Evolutionary conservation across 1,139 yeast species (phyloP).

Genomic region (Meyerozyma smithsonii): DNA sequence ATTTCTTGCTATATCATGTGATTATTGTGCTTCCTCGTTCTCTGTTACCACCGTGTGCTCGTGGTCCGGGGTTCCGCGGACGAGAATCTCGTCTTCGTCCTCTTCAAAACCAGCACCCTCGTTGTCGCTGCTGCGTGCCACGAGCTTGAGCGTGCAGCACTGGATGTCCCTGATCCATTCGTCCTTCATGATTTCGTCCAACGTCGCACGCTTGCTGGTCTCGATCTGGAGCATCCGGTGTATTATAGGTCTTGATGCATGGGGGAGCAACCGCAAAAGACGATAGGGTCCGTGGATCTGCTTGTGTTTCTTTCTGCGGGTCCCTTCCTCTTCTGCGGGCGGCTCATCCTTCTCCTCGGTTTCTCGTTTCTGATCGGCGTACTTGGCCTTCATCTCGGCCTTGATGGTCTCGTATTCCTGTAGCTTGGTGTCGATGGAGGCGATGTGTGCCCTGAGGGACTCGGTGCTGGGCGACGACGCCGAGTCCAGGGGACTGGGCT

Average conservation of each 20-base stretch:
- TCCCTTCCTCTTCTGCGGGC: slow-evolving; percentile 11
- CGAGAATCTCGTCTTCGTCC: slow-evolving; percentile 36
- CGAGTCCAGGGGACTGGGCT: neutral
- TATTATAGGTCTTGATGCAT: slow-evolving; percentile 75
- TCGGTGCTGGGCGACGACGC: neutral
- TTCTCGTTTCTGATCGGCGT: slow-evolving; percentile 18
- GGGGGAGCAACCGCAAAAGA: slow-evolving; percentile 79
- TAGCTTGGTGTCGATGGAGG: slow-evolving; percentile 33
- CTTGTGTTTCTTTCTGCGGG: slow-evolving; percentile 32
- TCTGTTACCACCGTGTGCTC: slow-evolving; percentile 38
- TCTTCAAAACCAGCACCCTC: slow-evolving; percentile 28
- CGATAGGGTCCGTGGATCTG: slow-evolving; percentile 81
- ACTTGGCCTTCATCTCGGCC: slow-evolving; percentile 30
- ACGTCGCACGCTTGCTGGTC: slow-evolving; percentile 62
- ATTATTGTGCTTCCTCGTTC: neutral
- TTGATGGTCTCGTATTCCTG: slow-evolving; percentile 37
- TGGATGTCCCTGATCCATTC: slow-evolving; percentile 66
- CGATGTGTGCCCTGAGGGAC: slow-evolving; percentile 12
- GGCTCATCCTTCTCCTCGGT: slow-evolving; percentile 4
- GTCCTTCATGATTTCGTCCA: slow-evolving; percentile 63
- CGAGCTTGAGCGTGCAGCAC: slow-evolving; percentile 36
- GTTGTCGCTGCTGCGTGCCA: slow-evolving; percentile 21
- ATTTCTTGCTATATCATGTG: too few relatives aligned
- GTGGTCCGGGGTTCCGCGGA: slow-evolving; percentile 37
- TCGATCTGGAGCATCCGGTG: slow-evolving; percentile 69